A percentile compares a stretch with the other conserved stretches of the same genome.
Conservation (phyloP, 1,284 basidiomycete genomes). For the Boletus sp. region DNA sequence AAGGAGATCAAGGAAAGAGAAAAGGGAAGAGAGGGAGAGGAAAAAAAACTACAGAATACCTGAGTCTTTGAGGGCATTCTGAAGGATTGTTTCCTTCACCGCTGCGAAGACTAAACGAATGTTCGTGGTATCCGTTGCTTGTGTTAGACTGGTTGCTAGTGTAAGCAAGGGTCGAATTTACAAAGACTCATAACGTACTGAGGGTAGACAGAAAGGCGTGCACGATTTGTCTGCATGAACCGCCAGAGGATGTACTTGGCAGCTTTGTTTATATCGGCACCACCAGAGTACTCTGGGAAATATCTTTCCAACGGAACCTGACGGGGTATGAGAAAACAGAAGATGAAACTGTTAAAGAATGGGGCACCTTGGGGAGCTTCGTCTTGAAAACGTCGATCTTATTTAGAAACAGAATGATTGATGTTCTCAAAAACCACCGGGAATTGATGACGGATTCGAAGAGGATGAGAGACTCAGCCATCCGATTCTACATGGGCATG, state of each 20-base stretch:
- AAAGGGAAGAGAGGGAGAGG: neutral
- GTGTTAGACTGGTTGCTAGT: conserved; percentile 54
- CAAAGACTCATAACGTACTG: conserved; percentile 57
- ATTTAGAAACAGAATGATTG: conserved; percentile 91
- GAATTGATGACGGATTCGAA: conserved; percentile 98
- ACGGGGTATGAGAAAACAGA: neutral
- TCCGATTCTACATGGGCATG: conserved; percentile 68
- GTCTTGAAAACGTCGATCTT: conserved; percentile 96
- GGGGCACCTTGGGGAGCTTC: conserved; percentile 76
- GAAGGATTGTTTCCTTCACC: conserved; percentile 95
- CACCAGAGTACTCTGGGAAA: conserved; percentile 94
- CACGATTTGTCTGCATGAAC: conserved; percentile 93
- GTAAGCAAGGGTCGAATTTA: neutral
- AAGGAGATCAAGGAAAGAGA: neutral
- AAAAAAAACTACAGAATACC: conserved; percentile 53
- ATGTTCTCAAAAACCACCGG: conserved; percentile 93
- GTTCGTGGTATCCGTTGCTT: conserved; percentile 77
- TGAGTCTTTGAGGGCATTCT: conserved; percentile 82
- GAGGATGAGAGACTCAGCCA: conserved; percentile 89
- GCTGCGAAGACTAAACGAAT: conserved; percentile 93
- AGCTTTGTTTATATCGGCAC: conserved; percentile 93
- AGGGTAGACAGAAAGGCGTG: conserved; percentile 84
- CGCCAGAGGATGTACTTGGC: conserved; percentile 98
- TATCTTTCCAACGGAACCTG: conserved; percentile 82
- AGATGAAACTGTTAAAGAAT: rapidly evolving